A percentile compares a stretch with the other conserved stretches of the same genome.
phyloP scores from a whole-genome alignment of 768 basidiomycete genomes.

The Rhodosporidiobolus sp. region DNA sequence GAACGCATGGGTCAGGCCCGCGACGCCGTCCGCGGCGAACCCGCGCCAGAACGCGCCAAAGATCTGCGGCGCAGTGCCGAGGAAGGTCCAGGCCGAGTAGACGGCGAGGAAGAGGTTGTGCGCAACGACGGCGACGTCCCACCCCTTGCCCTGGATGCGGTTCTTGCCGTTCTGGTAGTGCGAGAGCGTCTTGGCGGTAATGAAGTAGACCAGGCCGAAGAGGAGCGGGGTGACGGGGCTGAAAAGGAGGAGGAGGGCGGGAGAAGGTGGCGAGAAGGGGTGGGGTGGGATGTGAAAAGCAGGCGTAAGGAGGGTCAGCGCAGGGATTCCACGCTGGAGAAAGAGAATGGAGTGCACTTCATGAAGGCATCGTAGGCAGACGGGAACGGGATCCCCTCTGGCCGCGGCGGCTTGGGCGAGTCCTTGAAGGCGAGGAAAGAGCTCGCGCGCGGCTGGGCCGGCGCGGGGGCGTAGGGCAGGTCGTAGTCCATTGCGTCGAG shows the following conservation, averaged over 20 bases:
- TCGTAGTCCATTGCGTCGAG: background rate
- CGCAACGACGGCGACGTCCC: slow-evolving; percentile 38
- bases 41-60: slow-evolving; percentile 29
- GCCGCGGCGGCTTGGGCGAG: slow-evolving; percentile 9
- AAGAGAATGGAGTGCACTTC: background rate
- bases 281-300: too few species aligned
- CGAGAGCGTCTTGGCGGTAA: slow-evolving; percentile 35
- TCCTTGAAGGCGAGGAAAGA: slow-evolving; percentile 10
- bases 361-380: slow-evolving; percentile 14
- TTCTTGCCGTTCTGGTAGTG: slow-evolving; percentile 37
- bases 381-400: slow-evolving; percentile 25
- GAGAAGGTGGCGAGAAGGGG: too few species aligned
- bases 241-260: slow-evolving; percentile 7
- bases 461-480: background rate
- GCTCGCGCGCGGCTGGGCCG: slow-evolving; percentile 4
- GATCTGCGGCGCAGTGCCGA: slow-evolving; percentile 31
- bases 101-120: slow-evolving; percentile 44
- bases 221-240: slow-evolving; percentile 38
- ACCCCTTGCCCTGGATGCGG: slow-evolving; percentile 35
- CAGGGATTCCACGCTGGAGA: background rate
- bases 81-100: slow-evolving; percentile 44
- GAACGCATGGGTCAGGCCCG: slow-evolving; percentile 21
- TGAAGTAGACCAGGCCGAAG: slow-evolving; percentile 41
- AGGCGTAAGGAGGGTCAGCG: background rate
- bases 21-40: slow-evolving; percentile 22